Base-by-base conservation (phyloP, 257 asterid genomes). In the Solanum tarijense region DNA sequence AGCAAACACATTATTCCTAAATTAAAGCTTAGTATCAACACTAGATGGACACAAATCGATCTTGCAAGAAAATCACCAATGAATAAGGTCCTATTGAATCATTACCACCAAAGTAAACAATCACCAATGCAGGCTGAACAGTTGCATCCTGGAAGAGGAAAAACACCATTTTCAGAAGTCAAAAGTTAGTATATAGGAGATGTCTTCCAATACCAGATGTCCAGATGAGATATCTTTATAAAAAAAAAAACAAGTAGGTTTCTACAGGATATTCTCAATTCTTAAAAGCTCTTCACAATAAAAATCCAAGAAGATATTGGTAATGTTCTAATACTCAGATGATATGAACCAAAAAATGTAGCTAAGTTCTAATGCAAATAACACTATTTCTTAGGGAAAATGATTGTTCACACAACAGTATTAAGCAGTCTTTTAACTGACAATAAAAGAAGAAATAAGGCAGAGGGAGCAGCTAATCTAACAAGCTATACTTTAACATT, bases 31-130 rank as follows among this genome's bases (percentile, higher is more conserved):
- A 36, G 39, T 36, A 36, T 36, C 43, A 39, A 39, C 43, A 39
- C 12, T 39, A 39, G 43, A 39, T 39, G 43, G 12, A 39, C 12
- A 9, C 43, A 39, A 39, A 39, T 9, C 43, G 43, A 39, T 39
- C 12, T 39, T 39, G 43, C 12, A 39, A 39, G 11, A 9, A 39
- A 39, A 9, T 41, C 13, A 41, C 48, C 48, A 41, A 94, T n/a
- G 98, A 89, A 89, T 96, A 98, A 88, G 98, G 91, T 41, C 98
- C 99, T 98, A 96, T 96, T 62, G 99, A 96, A 91, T 96, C 99
- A 88, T 96, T 96, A 74, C 98, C 41, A 38, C 98, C 98, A 83
- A 96, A 95, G 89, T 96, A 96, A 78, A 91, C 98, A 39, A 96
- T 94, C 91, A 96, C 96, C 93, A 96, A 90, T 2, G 93, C 83